These are phyloP conservation scores for Penicillium hesseltinei DNA, from an alignment of 2,329 filamentous ascomycete genomes.

Conservation along the genomic window DNA sequence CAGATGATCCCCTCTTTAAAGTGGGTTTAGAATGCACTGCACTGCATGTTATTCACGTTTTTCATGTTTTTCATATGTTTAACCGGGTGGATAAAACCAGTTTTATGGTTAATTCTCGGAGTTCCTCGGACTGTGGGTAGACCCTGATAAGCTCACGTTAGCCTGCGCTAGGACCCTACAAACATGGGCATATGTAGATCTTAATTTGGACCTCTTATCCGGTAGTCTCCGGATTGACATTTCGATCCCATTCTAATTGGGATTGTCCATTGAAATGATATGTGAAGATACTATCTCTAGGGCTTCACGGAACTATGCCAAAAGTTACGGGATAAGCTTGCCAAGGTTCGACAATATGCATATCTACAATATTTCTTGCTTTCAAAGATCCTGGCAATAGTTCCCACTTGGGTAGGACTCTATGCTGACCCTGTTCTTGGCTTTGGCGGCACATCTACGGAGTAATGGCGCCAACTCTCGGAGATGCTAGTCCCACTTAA, in stretches of 20 bases:
- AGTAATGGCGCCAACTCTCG: background rate
- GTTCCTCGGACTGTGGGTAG: background rate
- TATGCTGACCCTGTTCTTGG: background rate
- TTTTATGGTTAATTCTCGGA: conserved; percentile 2
- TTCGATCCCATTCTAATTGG: background rate
- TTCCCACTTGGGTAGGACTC: background rate
- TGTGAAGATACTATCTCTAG: background rate
- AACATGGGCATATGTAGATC: background rate
- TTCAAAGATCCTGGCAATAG: background rate
- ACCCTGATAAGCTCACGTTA: background rate
- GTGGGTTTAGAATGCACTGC: background rate
- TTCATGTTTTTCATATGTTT: too few relatives aligned
- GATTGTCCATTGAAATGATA: background rate
- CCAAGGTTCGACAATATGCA: background rate
- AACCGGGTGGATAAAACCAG: background rate
- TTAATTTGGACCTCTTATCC: background rate
- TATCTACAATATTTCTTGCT: background rate
- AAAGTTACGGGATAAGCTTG: background rate
- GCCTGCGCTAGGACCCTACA: background rate
- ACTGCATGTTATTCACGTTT: too few relatives aligned
- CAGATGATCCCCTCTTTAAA: background rate
- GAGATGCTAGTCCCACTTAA: conserved; percentile 1
- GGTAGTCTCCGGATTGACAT: background rate
- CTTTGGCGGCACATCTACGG: background rate
- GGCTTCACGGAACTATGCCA: background rate